These are phyloP conservation scores for Leucogyrophana mollusca DNA, from an alignment of 768 basidiomycete genomes.

Conservation along the genomic window DNA sequence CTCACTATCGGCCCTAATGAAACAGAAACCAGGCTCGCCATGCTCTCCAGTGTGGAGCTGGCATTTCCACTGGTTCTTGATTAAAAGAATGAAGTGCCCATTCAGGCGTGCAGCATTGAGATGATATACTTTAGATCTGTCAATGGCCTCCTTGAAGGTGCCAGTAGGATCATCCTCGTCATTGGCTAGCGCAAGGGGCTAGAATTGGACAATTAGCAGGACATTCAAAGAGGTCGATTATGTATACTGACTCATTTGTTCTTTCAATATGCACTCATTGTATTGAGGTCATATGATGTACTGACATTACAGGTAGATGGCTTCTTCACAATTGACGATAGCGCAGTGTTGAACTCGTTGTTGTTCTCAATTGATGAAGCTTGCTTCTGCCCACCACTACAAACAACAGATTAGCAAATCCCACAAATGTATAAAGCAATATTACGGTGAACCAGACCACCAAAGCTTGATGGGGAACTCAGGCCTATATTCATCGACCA, in stretches of 20 bases:
- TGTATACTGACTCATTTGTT: conserved; percentile 11
- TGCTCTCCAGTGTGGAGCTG: conserved; percentile 16
- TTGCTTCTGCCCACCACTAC: conserved; percentile 2
- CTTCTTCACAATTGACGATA: conserved; percentile 7
- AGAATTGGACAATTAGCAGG: not conserved
- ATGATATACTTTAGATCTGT: not conserved
- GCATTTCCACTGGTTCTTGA: conserved; percentile 16
- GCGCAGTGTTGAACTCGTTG: conserved; percentile 6
- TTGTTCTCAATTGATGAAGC: conserved; percentile 7
- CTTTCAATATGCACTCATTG: conserved; percentile 17
- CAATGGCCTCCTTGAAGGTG: conserved; percentile 6
- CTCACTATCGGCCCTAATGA: conserved; percentile 4
- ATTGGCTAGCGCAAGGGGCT: not conserved
- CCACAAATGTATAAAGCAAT: not conserved
- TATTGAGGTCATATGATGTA: conserved; percentile 18
- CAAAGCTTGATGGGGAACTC: not conserved
- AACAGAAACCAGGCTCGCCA: conserved; percentile 17
- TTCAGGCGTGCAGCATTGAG: not conserved
- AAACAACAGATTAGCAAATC: not conserved
- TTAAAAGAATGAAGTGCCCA: conserved; percentile 14
- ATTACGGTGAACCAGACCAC: conserved; percentile 1
- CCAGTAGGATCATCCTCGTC: conserved; percentile 16
- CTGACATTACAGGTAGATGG: conserved; percentile 9
- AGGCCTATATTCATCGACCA: not conserved
- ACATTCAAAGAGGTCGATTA: not conserved